These are phyloP conservation scores for Moringa oleifera DNA, from an alignment of 345 rosid species.

Conservation along the genomic window DNA sequence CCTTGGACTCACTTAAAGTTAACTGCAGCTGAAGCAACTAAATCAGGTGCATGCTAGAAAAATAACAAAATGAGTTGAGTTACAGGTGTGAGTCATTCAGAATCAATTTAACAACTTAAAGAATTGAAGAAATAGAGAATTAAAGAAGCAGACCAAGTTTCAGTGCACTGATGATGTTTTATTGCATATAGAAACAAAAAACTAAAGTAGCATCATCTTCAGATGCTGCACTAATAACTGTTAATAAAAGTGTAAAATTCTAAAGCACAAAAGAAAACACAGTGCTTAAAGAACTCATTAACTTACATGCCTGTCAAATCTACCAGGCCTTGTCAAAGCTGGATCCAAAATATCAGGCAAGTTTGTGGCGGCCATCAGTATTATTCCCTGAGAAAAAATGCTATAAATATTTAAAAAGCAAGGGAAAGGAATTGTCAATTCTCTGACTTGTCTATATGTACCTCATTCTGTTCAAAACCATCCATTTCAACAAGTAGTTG, in stretches of 20 bases:
- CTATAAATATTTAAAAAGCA: slow-evolving; percentile 8
- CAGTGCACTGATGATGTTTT: neutral
- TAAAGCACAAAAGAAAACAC: neutral
- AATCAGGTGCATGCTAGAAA: too few relatives aligned
- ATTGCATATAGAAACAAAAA: neutral
- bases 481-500: slow-evolving; percentile 99
- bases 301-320: slow-evolving; percentile 98
- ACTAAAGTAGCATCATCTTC: neutral
- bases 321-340: slow-evolving; percentile 98
- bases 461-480: slow-evolving; percentile 99
- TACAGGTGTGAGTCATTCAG: too few relatives aligned
- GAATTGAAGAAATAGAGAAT: neutral
- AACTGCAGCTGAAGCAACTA: neutral
- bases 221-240: neutral
- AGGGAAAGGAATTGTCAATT: slow-evolving; percentile 8
- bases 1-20: neutral
- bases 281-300: slow-evolving; percentile 23
- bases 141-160: neutral
- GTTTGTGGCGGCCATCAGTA: slow-evolving; percentile 98
- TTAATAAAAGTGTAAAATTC: neutral
- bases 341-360: slow-evolving; percentile 99
- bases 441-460: slow-evolving; percentile 17
- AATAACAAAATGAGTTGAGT: too few relatives aligned
- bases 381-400: slow-evolving; percentile 68
- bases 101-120: too few relatives aligned